phyloP scores from a whole-genome alignment of 768 basidiomycete species.

The Suillus fuscotomentosus region DNA sequence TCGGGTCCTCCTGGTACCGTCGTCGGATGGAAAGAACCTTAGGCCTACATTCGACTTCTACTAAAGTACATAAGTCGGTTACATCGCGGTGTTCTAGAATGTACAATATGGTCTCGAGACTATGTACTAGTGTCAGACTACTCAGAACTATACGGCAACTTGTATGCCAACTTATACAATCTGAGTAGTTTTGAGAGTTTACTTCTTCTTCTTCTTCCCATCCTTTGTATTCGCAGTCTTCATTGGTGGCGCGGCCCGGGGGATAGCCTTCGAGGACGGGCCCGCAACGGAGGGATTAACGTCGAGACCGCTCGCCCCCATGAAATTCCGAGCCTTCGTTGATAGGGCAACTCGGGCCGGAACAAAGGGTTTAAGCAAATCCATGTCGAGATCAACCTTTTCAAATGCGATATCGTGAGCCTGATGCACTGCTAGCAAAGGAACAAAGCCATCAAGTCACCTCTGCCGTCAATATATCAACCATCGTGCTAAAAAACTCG shows the following conservation, averaged over 20 bases:
- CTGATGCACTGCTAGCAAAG: neutral
- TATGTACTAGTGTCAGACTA: neutral
- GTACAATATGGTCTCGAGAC: neutral
- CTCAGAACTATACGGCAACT: neutral
- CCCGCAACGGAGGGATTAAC: no score
- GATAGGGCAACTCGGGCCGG: neutral
- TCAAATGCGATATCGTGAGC: neutral
- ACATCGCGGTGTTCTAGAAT: neutral
- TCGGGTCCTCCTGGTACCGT: no score
- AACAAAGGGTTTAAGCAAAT: neutral
- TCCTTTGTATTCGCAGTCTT: no score
- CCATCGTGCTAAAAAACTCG: neutral
- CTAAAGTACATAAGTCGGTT: neutral
- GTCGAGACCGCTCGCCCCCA: no score
- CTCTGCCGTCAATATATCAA: slow-evolving; percentile 1
- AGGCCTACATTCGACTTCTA: neutral
- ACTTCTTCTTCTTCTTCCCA: neutral
- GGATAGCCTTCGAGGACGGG: no score
- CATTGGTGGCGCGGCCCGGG: no score
- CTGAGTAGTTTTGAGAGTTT: neutral
- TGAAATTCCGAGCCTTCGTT: no score
- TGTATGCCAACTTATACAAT: neutral
- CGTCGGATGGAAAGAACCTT: no score
- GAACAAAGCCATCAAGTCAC: neutral
- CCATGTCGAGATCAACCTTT: slow-evolving; percentile 13